Evolutionary conservation across 768 basidiomycete species (phyloP).

Genomic region (Boletus subparvulus): DNA sequence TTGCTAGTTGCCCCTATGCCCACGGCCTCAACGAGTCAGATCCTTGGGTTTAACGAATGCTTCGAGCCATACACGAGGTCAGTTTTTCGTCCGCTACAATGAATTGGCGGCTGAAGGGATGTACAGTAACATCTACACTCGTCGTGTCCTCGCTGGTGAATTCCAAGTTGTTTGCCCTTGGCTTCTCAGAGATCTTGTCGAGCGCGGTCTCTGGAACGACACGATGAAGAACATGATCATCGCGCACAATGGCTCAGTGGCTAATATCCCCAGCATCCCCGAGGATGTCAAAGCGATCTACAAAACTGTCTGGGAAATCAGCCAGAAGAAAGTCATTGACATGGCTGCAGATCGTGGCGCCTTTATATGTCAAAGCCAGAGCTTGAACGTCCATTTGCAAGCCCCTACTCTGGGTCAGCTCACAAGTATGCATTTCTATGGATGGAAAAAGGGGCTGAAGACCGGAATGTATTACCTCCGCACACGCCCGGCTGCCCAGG

Average conservation of each 20-base stretch:
- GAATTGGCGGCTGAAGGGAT: constrained; percentile 8
- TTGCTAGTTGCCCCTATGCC: constrained; percentile 96
- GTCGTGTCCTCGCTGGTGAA: constrained; percentile 98
- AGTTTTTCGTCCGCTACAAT: constrained; percentile 14
- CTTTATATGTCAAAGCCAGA: constrained; percentile 96
- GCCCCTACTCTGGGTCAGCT: constrained; percentile 88
- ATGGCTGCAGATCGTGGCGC: constrained; percentile 98
- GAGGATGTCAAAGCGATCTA: constrained; percentile 95
- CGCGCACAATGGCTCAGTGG: constrained; percentile 87
- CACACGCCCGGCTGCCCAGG: constrained; percentile 90
- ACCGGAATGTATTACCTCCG: constrained; percentile 99
- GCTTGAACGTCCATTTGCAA: constrained; percentile 89
- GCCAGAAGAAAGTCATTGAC: constrained; percentile 97
- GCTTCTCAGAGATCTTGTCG: constrained; percentile 97
- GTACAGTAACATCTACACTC: constrained; percentile 92
- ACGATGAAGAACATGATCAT: constrained; percentile 99
- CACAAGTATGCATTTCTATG: constrained; percentile 97
- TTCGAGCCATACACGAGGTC: constrained; percentile 98
- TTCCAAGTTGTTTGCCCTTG: constrained; percentile 99
- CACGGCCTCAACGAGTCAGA: constrained; percentile 97
- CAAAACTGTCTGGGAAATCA: constrained; percentile 99
- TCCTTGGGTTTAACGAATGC: constrained; percentile 97
- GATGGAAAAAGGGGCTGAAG: constrained; percentile 99
- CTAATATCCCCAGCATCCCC: constrained; percentile 86
- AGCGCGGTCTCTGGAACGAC: constrained; percentile 94